Percentiles rank a stretch among this genome's conserved stretches.
phyloP scores from a whole-genome alignment of 352 stramenopile species.

The Pythium coloratum region DNA sequence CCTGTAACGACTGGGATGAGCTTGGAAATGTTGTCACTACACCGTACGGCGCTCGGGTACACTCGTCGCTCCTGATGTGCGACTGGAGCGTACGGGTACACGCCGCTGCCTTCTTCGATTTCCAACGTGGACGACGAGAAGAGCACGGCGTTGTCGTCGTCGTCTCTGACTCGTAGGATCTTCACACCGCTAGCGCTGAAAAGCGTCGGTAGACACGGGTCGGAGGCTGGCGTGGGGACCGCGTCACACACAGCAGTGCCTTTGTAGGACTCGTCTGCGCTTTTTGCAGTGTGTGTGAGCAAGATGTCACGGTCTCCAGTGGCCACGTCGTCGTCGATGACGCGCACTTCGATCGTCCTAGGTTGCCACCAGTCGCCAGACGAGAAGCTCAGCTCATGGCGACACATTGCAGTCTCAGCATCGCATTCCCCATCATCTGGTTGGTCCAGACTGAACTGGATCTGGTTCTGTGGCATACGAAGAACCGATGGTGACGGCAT shows the following conservation, averaged over 20 bases:
- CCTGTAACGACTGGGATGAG: constrained; percentile 14
- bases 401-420: constrained; percentile 40
- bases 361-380: constrained; percentile 47
- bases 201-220: constrained; percentile 31
- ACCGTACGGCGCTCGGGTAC: constrained; percentile 31
- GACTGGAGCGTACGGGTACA: constrained; percentile 43
- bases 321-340: constrained; percentile 54
- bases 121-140: constrained; percentile 43
- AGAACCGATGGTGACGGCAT: constrained; percentile 45
- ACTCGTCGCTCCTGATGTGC: constrained; percentile 32
- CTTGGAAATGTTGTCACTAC: constrained; percentile 28
- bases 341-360: constrained; percentile 39
- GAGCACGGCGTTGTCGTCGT: constrained; percentile 64
- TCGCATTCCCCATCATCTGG: constrained; percentile 39
- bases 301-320: constrained; percentile 50
- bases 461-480: constrained; percentile 43
- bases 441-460: constrained; percentile 34
- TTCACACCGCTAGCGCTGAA: constrained; percentile 62
- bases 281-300: constrained; percentile 47
- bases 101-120: constrained; percentile 53
- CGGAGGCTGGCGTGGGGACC: not conserved
- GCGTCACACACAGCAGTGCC: constrained; percentile 35
- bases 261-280: constrained; percentile 44
- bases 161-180: constrained; percentile 46
- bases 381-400: constrained; percentile 58